A percentile compares a stretch with the other conserved stretches of the same genome.
These are phyloP conservation scores for Linnemannia schmuckeri DNA, from an alignment of 192 early-diverging fungal species.

Conservation along the genomic window DNA sequence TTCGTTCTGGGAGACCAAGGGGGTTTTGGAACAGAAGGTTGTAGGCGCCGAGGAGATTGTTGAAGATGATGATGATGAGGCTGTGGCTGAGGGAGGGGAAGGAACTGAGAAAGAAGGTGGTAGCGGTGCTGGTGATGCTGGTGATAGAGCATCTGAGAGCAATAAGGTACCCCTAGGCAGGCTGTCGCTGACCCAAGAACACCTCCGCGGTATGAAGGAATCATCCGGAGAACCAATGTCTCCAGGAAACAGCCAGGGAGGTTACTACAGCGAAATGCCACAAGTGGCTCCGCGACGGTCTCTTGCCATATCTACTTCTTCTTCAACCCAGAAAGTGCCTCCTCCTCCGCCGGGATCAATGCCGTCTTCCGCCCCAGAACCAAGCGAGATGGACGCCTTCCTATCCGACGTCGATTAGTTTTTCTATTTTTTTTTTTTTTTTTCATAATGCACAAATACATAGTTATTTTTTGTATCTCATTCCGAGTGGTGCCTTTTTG, in stretches of 20 bases:
- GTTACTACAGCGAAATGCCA: neutral
- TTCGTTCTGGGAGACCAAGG: slow-evolving; percentile 43
- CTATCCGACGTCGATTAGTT: neutral
- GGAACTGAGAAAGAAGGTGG: neutral
- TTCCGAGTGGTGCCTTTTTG: neutral
- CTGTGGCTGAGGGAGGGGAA: neutral
- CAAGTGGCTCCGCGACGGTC: neutral
- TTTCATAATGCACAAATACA: neutral
- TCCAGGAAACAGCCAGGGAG: slow-evolving; percentile 7
- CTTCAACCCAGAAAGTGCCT: neutral
- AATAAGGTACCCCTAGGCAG: neutral
- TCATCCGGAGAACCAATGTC: slow-evolving; percentile 1
- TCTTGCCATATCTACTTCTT: neutral
- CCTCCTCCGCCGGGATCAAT: neutral
- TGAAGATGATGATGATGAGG: slow-evolving; percentile 14
- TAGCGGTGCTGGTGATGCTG: neutral
- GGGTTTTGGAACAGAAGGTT: slow-evolving; percentile 45
- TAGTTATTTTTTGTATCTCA: too few relatives aligned
- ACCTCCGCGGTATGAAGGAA: neutral
- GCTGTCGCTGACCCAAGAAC: neutral
- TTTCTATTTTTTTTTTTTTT: neutral
- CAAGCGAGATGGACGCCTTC: neutral
- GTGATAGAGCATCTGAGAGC: neutral
- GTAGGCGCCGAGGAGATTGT: slow-evolving; percentile 27
- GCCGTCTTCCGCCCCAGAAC: neutral